These are phyloP conservation scores for Amoeboaphelidium occidentale DNA, from an alignment of 371 early-diverging fungal genomes.

Conservation along the genomic window DNA sequence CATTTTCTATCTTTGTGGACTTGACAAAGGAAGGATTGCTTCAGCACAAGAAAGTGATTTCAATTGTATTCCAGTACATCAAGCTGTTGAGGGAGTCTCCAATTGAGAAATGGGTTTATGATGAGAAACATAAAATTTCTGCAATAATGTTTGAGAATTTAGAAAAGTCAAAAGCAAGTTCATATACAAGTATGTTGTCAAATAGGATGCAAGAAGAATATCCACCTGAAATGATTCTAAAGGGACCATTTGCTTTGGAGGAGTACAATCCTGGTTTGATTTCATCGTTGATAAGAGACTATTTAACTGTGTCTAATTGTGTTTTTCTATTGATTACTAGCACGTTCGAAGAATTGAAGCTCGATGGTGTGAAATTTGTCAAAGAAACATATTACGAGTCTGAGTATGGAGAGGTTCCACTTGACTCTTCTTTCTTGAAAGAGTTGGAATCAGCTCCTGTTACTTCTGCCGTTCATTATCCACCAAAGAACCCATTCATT, in stretches of 20 bases:
- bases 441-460: too few relatives aligned
- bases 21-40: conserved; percentile 57
- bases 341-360: not conserved
- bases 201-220: not conserved
- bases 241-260: not conserved
- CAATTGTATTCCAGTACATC: conserved; percentile 64
- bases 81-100: conserved; percentile 25
- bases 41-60: conserved; percentile 44
- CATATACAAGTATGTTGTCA: not conserved
- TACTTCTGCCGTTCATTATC: too few relatives aligned
- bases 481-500: too few relatives aligned
- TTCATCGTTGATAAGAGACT: not conserved
- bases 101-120: not conserved
- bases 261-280: not conserved
- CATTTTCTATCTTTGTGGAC: conserved; percentile 49
- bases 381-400: not conserved
- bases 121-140: not conserved
- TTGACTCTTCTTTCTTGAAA: too few relatives aligned
- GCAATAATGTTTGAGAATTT: not conserved
- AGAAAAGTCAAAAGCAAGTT: not conserved
- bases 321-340: not conserved
- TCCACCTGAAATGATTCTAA: not conserved
- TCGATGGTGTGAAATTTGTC: not conserved
- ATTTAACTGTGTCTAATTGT: not conserved
- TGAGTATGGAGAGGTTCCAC: not conserved